Evolutionary conservation across 1,284 basidiomycete species (phyloP).

Genomic region (Dichomitus squalens): DNA sequence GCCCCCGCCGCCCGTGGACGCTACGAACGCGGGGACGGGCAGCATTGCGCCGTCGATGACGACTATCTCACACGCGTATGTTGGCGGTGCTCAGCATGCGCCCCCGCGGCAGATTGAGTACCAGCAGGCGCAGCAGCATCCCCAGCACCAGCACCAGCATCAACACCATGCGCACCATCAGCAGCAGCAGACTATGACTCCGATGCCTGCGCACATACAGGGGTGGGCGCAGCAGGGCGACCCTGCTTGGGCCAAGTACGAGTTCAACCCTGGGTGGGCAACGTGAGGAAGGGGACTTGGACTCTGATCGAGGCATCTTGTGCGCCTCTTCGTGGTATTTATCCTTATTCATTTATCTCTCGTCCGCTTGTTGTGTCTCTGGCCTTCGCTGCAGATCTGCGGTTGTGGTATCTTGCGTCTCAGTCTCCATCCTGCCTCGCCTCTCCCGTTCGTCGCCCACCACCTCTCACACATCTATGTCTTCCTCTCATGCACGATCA

Average conservation of each 20-base stretch:
- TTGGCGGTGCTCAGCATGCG: not conserved
- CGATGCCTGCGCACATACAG: slow-evolving; percentile 6
- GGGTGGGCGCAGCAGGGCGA: slow-evolving; percentile 17
- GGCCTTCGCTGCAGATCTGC: not conserved
- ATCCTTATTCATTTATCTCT: slow-evolving; percentile 13
- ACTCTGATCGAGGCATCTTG: not conserved
- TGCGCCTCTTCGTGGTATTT: not conserved
- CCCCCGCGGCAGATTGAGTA: slow-evolving; percentile 4
- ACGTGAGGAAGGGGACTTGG: not conserved
- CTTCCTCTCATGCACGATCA: no score
- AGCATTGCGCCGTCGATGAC: slow-evolving; percentile 14
- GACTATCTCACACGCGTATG: slow-evolving; percentile 11
- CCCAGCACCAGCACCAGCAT: slow-evolving; percentile 18
- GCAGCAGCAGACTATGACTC: not conserved
- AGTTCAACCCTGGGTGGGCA: slow-evolving; percentile 12
- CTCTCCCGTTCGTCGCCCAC: not conserved
- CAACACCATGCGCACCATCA: slow-evolving; percentile 7
- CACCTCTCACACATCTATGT: no score
- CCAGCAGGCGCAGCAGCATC: slow-evolving; percentile 14
- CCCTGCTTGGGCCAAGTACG: slow-evolving; percentile 19
- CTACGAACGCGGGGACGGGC: not conserved
- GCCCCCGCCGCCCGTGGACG: not conserved
- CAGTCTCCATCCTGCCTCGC: not conserved
- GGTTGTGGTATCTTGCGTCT: not conserved
- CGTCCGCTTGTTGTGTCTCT: not conserved